Evolutionary conservation across 352 stramenopile species (phyloP).

Genomic region (Globisporangium abappressorium): DNA sequence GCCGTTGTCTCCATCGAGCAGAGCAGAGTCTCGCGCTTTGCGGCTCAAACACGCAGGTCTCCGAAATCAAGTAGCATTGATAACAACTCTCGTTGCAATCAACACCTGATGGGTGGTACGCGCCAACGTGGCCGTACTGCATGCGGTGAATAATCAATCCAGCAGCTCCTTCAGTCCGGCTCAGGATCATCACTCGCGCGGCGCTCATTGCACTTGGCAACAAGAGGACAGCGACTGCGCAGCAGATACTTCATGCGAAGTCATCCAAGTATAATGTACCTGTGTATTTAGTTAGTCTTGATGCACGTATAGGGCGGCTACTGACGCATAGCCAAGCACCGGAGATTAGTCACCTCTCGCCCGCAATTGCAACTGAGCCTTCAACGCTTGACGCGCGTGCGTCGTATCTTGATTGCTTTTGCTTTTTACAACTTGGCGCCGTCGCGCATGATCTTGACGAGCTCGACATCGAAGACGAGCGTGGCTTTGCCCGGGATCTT

Average conservation of each 20-base stretch:
- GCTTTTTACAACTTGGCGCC: neutral
- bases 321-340: neutral
- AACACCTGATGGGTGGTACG: too few relatives aligned
- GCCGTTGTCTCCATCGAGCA: too few relatives aligned
- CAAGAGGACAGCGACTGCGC: neutral
- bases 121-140: too few relatives aligned
- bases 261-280: neutral
- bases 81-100: too few relatives aligned
- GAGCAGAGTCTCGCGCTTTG: too few relatives aligned
- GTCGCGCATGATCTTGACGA: constrained; percentile 91
- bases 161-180: too few relatives aligned
- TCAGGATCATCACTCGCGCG: too few relatives aligned
- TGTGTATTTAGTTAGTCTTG: neutral
- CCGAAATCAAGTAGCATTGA: too few relatives aligned
- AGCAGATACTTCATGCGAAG: neutral
- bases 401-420: neutral
- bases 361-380: neutral
- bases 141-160: too few relatives aligned
- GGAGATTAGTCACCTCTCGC: neutral
- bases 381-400: neutral
- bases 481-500: constrained; percentile 94
- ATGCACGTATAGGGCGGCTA: neutral
- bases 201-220: too few relatives aligned
- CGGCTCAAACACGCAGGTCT: too few relatives aligned
- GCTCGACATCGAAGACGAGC: constrained; percentile 97